Evolutionary conservation across 352 stramenopile genomes (phyloP), one percentile per base, ranked within the genome.

Genomic region (Lagenidium sp.): DNA sequence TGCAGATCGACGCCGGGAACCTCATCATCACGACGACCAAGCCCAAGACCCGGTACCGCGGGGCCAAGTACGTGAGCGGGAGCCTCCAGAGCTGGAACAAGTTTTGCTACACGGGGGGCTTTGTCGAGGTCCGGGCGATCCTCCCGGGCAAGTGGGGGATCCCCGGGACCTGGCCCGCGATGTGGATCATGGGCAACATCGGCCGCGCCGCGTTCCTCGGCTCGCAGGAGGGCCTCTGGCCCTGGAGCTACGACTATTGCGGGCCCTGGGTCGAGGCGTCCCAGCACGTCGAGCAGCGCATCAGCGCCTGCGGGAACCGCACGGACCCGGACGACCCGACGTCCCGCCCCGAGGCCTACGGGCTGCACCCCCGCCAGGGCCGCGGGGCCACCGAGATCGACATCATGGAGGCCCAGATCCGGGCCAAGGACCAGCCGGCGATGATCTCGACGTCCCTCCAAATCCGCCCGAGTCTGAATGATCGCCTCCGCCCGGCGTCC

Each of bases 141-240:
- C 63, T 98, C 21, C 95, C 95, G 0, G 95, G 95, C 16, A 96
- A 97, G 55, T 92, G 82, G 55, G 79, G 88, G 43, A 91, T 97
- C 53, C 89, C 89, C 0, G 95, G 95, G 25, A 88, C 97, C 19
- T 99, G 95, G 95, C 95, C 95, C 0, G 96, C 95, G 35, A 90
- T 99, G 51, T 99, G 96, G 96, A 80, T 99, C 52, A 84, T 99
- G 57, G 96, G 95, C 24, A 98, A 98, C 73, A 63, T 99, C n/a
- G 95, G 94, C 11, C 72, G 96, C 28, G 94, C 95, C 0, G 95
- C 95, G 0, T 99, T 97, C 60, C 62, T 96, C 25, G 79, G 68
- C 2, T 97, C 84, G 1, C 93, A 95, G 36, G 94, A 97, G 26
- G 95, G 90, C 53, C 89, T 87, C 36, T 99, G 96, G 96, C 96